Evolutionary conservation across 2,329 filamentous ascomycete species (phyloP), one percentile per base, ranked within the genome.

Genomic region (Conoideocrella luteorostrata): DNA sequence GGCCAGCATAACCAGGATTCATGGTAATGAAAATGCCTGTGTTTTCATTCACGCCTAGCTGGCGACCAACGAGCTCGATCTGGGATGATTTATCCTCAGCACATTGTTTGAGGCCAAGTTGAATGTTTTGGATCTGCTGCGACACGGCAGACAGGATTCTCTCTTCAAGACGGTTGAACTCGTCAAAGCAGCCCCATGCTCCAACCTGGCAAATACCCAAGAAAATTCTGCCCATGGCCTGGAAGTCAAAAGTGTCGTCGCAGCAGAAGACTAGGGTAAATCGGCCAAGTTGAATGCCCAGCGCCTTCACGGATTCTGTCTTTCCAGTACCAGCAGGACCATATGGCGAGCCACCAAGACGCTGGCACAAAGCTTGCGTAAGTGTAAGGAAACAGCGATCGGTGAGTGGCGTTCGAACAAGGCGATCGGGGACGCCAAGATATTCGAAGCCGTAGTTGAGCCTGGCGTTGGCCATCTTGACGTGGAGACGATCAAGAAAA

Each of bases 11-110:
- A 41, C 93, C 93, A 63, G 93, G 93, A 65, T 99, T 99, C 94
- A 99, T 98, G 30, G 93, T 99, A 63, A 99, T 98, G 72, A 99
- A 99, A 62, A 99, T 93, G 55, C 93, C 93, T 40, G 94, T 97
- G 61, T 96, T 95, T 48, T 78, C 75, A 58, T 95, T 94, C 53
- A 99, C 93, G 50, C 77, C 80, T 38, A 98, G 76, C 54, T 94
- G 89, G 44, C 93, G 86, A 39, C 91, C 91, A 43, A 97, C 86
- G 17, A 99, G 74, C 63, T 98, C 93, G 54, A 98, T 97, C 60
- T 96, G 86, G 2, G 88, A 75, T 61, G 87, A 88, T 6, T 85
- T 80, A 55, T 96, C 87, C 44, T 88, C 82, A 7, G 72, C 84
- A 26, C 85, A 84, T 61, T 91, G 88, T 62, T 90, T 90, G 43